Evolutionary conservation across 1,139 yeast genomes (phyloP).

Genomic region (Sugiyamaella japonica): DNA sequence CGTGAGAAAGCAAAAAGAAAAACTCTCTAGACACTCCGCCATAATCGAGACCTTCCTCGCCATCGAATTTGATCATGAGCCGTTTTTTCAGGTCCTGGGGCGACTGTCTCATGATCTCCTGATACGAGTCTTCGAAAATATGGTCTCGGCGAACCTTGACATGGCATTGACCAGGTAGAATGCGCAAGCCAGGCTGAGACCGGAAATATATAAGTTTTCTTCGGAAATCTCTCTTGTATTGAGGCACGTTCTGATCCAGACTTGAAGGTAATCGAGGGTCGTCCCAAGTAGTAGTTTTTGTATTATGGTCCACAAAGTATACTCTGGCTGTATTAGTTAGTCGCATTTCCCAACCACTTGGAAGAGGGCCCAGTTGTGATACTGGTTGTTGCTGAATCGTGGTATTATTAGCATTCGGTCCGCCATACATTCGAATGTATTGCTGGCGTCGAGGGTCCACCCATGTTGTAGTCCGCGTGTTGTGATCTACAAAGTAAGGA

Average conservation of each 20-base stretch:
- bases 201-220: conserved; percentile 96
- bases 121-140: conserved; percentile 95
- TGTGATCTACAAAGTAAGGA: conserved; percentile 97
- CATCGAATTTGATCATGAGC: conserved; percentile 96
- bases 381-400: conserved; percentile 98
- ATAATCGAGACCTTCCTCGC: conserved; percentile 98
- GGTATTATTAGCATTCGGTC: conserved; percentile 56
- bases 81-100: conserved; percentile 98
- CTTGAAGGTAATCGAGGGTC: conserved; percentile 98
- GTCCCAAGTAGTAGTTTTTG: conserved; percentile 99
- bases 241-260: conserved; percentile 97
- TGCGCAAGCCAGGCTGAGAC: conserved; percentile 96
- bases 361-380: conserved; percentile 96
- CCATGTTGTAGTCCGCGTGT: conserved; percentile 99
- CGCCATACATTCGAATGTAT: conserved; percentile 85
- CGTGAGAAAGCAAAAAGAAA: conserved; percentile 93
- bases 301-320: conserved; percentile 96
- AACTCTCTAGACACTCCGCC: conserved; percentile 99
- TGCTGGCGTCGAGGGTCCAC: conserved; percentile 99
- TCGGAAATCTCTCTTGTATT: conserved; percentile 97
- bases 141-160: conserved; percentile 96
- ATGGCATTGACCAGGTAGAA: conserved; percentile 97
- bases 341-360: conserved; percentile 99
- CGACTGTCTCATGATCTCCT: conserved; percentile 97
- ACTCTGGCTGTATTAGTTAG: conserved; percentile 97